Conservation (phyloP, 2,329 filamentous ascomycete species). For the Clonostachys chloroleuca region DNA sequence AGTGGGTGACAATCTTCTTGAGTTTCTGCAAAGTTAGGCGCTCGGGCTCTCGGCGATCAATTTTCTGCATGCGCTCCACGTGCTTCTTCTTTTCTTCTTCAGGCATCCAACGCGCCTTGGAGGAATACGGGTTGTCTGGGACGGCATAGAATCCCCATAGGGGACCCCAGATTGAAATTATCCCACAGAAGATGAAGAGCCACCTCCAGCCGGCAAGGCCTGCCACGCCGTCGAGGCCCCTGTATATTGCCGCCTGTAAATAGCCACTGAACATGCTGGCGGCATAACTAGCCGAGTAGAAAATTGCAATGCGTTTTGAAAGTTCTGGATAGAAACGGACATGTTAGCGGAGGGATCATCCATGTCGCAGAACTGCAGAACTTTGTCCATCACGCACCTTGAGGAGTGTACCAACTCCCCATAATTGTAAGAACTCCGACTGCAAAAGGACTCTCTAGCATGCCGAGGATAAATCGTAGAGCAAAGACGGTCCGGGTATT, state of each 20-base stretch:
- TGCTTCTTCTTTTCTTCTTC: slow-evolving; percentile 59
- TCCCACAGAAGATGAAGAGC: slow-evolving; percentile 30
- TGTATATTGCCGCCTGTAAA: slow-evolving; percentile 34
- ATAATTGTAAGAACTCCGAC: slow-evolving; percentile 29
- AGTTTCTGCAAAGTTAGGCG: too few relatives aligned
- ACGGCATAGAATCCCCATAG: slow-evolving; percentile 23
- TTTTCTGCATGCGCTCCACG: slow-evolving; percentile 62
- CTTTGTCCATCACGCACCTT: slow-evolving; percentile 22
- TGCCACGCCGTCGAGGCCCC: slow-evolving; percentile 29
- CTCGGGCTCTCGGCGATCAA: too few relatives aligned
- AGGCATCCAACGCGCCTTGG: slow-evolving; percentile 32
- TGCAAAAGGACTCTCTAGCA: slow-evolving; percentile 29
- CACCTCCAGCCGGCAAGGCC: slow-evolving; percentile 37
- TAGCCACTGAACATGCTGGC: slow-evolving; percentile 34
- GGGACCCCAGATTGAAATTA: slow-evolving; percentile 27
- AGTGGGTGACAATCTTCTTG: too few relatives aligned
- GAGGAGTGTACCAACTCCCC: slow-evolving; percentile 37
- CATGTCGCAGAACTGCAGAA: too few relatives aligned
- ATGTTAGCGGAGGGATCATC: slow-evolving; percentile 31
- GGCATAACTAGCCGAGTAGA: slow-evolving; percentile 28
- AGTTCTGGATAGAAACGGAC: slow-evolving; percentile 33
- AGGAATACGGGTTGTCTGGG: slow-evolving; percentile 36
- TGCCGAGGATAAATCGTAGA: slow-evolving; percentile 36
- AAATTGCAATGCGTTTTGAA: slow-evolving; percentile 43
- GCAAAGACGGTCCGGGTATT: slow-evolving; percentile 27